Evolutionary conservation across 305 asterid genomes (phyloP).

Genomic region (Fraxinus velutina): DNA sequence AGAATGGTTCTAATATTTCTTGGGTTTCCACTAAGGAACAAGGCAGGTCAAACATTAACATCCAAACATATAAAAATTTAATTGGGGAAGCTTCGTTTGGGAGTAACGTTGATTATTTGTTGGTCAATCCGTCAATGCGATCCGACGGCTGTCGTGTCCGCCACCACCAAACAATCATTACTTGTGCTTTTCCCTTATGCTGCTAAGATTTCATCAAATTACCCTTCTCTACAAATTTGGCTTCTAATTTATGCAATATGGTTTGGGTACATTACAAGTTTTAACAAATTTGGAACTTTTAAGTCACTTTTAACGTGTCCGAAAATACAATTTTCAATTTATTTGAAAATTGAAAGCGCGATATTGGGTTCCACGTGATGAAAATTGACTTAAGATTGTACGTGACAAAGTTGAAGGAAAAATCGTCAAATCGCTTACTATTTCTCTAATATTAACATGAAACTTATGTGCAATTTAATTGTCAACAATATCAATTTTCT

Average conservation of each 20-base stretch:
- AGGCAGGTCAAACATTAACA: slow-evolving; percentile 17
- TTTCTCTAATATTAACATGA: neutral
- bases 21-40: neutral
- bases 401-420: neutral
- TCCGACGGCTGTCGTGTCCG: slow-evolving; percentile 32
- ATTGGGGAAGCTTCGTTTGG: slow-evolving; percentile 10
- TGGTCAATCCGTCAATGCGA: slow-evolving; percentile 18
- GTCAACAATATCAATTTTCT: neutral
- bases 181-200: neutral
- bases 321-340: neutral
- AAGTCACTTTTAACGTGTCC: neutral
- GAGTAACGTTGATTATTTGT: neutral
- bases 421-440: neutral
- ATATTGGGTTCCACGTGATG: neutral
- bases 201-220: slow-evolving; percentile 14
- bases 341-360: neutral
- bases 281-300: neutral
- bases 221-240: slow-evolving; percentile 16
- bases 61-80: slow-evolving; percentile 1
- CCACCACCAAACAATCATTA: slow-evolving; percentile 14
- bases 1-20: neutral
- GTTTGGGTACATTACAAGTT: neutral
- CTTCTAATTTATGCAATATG: neutral
- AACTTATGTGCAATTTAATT: neutral
- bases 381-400: neutral